phyloP scores from a whole-genome alignment of 441 rosid genomes.

The Mallotus japonicus region DNA sequence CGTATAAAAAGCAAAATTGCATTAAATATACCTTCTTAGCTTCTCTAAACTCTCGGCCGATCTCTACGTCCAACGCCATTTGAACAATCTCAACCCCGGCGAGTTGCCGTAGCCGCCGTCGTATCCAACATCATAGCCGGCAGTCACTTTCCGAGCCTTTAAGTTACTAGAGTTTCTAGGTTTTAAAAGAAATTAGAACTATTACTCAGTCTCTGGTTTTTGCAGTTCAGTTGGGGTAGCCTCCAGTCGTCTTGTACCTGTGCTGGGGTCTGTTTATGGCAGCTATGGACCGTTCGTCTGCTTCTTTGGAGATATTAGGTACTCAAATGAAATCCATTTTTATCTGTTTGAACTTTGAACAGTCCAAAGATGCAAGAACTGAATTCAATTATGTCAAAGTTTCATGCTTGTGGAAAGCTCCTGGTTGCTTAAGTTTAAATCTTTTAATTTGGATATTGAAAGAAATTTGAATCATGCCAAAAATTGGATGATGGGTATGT shows the following conservation, averaged over 20 bases:
- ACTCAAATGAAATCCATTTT: conserved; percentile 8
- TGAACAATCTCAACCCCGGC: too few species aligned
- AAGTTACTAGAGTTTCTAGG: too few species aligned
- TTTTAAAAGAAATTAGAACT: too few species aligned
- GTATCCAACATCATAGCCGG: too few species aligned
- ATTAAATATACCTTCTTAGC: too few species aligned
- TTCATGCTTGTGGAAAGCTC: not conserved
- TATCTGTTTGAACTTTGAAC: not conserved
- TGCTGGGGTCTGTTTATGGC: conserved; percentile 26
- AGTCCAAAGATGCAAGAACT: too few species aligned
- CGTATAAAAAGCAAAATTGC: too few species aligned
- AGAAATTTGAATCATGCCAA: not conserved
- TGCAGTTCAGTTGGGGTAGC: conserved; percentile 7
- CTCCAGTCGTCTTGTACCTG: not conserved
- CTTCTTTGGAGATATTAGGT: conserved; percentile 72
- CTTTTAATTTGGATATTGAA: not conserved
- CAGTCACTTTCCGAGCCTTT: too few species aligned
- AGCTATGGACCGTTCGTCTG: conserved; percentile 36
- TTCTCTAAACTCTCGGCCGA: too few species aligned
- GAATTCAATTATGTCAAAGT: not conserved
- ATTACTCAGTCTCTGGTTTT: not conserved
- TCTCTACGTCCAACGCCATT: too few species aligned
- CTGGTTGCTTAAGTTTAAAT: not conserved
- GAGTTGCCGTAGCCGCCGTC: too few species aligned
- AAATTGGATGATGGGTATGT: not conserved